Conservation (phyloP, 1,284 basidiomycete genomes). For the Moniliophthora roreri region DNA sequence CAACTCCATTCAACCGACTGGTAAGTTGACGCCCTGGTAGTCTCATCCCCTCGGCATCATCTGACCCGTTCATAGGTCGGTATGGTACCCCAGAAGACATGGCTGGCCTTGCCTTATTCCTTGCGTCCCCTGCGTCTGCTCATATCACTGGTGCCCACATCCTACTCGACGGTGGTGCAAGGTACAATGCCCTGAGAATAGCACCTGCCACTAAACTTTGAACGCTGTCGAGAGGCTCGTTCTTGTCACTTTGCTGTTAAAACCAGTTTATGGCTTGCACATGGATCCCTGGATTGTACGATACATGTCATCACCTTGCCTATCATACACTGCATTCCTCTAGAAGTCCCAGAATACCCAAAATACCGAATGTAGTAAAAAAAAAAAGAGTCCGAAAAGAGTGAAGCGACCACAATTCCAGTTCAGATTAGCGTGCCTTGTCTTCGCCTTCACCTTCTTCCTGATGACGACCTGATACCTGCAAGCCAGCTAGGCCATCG, state of each 20-base stretch:
- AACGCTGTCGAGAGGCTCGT: not conserved
- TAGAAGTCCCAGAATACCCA: too few relatives aligned
- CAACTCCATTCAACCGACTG: slow-evolving; percentile 56
- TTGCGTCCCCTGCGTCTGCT: slow-evolving; percentile 68
- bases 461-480: not conserved
- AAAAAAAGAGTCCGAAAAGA: not conserved
- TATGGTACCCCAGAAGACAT: slow-evolving; percentile 71
- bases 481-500: not conserved
- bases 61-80: slow-evolving; percentile 45
- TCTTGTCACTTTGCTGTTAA: too few relatives aligned
- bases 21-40: slow-evolving; percentile 31
- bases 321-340: too few relatives aligned
- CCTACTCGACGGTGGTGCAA: slow-evolving; percentile 66
- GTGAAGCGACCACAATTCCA: not conserved
- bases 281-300: too few relatives aligned
- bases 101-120: slow-evolving; percentile 74
- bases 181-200: slow-evolving; percentile 19
- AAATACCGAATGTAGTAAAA: too few relatives aligned
- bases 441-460: not conserved
- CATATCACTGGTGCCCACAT: slow-evolving; percentile 77
- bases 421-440: not conserved
- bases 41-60: not conserved
- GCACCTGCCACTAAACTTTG: slow-evolving; percentile 2
- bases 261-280: too few relatives aligned
- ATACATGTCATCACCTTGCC: too few relatives aligned